Conservation (phyloP, 139 green algal species). For the Bryopsis sp. region DNA sequence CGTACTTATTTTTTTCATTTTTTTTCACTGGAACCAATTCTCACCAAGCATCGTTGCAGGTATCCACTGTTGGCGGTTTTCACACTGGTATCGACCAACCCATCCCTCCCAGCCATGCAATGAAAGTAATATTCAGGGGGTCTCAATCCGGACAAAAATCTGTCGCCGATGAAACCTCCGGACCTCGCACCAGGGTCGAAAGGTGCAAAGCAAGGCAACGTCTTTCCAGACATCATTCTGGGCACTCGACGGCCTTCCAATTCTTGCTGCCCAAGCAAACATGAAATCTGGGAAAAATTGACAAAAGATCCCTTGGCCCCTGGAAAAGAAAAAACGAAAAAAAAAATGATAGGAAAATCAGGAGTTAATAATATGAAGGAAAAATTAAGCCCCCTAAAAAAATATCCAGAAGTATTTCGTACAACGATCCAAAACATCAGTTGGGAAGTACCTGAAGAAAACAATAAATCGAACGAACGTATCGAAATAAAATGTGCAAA, state of each 20-base stretch:
- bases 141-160: conserved; percentile 71
- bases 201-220: conserved; percentile 91
- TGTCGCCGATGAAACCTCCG: conserved; percentile 86
- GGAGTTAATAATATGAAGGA: no score
- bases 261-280: conserved; percentile 93
- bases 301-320: conserved; percentile 88
- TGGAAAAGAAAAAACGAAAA: no score
- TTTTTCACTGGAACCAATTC: no score
- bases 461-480: conserved; percentile 22
- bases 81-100: conserved; percentile 93
- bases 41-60: conserved; percentile 68
- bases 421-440: no score
- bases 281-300: conserved; percentile 96
- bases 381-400: no score
- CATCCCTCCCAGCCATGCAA: conserved; percentile 97
- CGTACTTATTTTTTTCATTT: no score
- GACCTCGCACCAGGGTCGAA: conserved; percentile 62
- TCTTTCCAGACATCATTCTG: conserved; percentile 84
- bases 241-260: conserved; percentile 92
- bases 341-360: no score
- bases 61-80: conserved; percentile 93
- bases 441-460: no score
- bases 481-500: no score
- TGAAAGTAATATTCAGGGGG: conserved; percentile 99
- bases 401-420: no score